Percentiles rank a stretch among this genome's conserved stretches.
phyloP scores from a whole-genome alignment of 768 basidiomycete species.

The Rhizopogon vulgaris region DNA sequence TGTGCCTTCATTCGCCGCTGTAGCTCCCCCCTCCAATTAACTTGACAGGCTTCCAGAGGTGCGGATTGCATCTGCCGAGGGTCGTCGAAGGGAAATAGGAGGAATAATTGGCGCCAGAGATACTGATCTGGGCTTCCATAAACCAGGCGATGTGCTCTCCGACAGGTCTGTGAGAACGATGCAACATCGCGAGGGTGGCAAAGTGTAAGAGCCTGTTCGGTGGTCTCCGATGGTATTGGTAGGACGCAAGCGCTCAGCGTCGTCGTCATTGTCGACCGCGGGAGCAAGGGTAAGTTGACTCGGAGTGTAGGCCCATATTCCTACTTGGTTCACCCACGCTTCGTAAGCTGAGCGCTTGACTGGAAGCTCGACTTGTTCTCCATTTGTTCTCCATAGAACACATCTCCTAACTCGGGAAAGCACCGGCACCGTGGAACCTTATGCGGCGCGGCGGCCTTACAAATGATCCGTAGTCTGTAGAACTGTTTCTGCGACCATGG shows the following conservation, averaged over 20 bases:
- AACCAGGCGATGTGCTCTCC: slow-evolving; percentile 40
- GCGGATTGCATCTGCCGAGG: slow-evolving; percentile 34
- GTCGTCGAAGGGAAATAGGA: slow-evolving; percentile 55
- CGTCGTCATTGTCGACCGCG: slow-evolving; percentile 1
- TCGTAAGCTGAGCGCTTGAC: too few species aligned
- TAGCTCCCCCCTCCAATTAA: slow-evolving; percentile 33
- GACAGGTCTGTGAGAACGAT: slow-evolving; percentile 53
- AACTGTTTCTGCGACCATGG: slow-evolving; percentile 24
- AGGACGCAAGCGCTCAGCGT: slow-evolving; percentile 15
- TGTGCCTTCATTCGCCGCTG: slow-evolving; percentile 39
- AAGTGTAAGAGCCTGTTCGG: slow-evolving; percentile 50
- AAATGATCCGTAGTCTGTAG: too few species aligned
- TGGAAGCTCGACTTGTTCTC: too few species aligned
- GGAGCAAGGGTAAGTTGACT: neutral
- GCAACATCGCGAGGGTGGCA: slow-evolving; percentile 55
- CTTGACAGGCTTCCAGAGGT: slow-evolving; percentile 7
- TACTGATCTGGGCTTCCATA: slow-evolving; percentile 46
- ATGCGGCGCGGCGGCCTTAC: too few species aligned
- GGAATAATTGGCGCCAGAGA: slow-evolving; percentile 66
- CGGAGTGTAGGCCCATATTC: too few species aligned
- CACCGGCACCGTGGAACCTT: too few species aligned
- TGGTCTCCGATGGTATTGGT: slow-evolving; percentile 50
- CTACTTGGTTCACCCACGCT: too few species aligned
- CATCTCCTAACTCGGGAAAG: too few species aligned
- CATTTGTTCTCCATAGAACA: too few species aligned